phyloP scores from a whole-genome alignment of 192 early-diverging fungal species.

The Backusella australiensis region DNA sequence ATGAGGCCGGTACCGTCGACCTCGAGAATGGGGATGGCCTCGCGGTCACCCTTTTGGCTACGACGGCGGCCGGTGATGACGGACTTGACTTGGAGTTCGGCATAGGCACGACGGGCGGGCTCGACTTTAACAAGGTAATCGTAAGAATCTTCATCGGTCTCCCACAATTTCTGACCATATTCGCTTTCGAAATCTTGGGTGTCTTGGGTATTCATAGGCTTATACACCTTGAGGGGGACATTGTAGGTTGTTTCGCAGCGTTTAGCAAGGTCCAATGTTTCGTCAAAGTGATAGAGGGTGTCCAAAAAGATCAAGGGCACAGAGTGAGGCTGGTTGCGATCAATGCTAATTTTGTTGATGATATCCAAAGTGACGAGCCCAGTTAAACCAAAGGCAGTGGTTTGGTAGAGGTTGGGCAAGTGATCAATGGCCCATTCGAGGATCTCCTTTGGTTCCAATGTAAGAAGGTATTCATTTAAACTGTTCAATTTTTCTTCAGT shows the following conservation, averaged over 20 bases:
- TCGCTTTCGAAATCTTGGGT: constrained; percentile 64
- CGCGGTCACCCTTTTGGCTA: constrained; percentile 84
- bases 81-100: constrained; percentile 66
- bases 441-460: constrained; percentile 73
- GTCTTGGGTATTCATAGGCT: constrained; percentile 62
- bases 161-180: constrained; percentile 84
- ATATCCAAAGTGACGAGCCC: constrained; percentile 89
- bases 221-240: constrained; percentile 68
- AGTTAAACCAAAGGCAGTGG: constrained; percentile 92
- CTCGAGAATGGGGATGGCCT: constrained; percentile 75
- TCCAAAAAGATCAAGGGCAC: constrained; percentile 91
- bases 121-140: constrained; percentile 96
- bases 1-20: constrained; percentile 77
- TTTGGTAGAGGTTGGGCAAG: constrained; percentile 83
- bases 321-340: constrained; percentile 47
- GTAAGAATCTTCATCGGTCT: constrained; percentile 71
- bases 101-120: constrained; percentile 85
- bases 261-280: constrained; percentile 80
- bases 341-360: constrained; percentile 64
- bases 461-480: constrained; percentile 73
- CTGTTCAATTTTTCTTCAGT: constrained; percentile 62
- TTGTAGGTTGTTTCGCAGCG: constrained; percentile 67
- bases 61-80: constrained; percentile 90
- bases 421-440: constrained; percentile 85
- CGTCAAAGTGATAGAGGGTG: constrained; percentile 93